These are phyloP conservation scores for Lyophyllum decastes DNA, from an alignment of 768 basidiomycete species.

Conservation along the genomic window DNA sequence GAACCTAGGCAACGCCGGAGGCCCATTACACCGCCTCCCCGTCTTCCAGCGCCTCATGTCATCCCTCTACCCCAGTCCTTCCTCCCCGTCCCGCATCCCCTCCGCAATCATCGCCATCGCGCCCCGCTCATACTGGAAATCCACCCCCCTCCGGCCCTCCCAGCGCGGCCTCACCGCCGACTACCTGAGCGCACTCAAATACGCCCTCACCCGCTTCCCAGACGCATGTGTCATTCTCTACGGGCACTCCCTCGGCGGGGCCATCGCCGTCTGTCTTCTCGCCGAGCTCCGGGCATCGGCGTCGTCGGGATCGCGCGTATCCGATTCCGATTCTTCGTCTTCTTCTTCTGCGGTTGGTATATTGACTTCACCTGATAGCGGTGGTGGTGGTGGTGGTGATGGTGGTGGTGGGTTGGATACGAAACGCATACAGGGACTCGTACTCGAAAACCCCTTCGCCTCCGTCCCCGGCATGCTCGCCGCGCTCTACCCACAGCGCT, in stretches of 20 bases:
- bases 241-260: conserved; percentile 52
- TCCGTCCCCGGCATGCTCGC: conserved; percentile 47
- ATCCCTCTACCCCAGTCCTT: neutral
- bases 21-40: neutral
- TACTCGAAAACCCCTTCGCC: conserved; percentile 53
- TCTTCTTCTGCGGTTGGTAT: too few species aligned
- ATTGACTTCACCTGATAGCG: too few species aligned
- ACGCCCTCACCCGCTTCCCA: conserved; percentile 34
- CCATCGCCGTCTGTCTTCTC: conserved; percentile 42
- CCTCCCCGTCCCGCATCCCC: conserved; percentile 19
- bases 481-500: conserved; percentile 46
- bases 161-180: conserved; percentile 40
- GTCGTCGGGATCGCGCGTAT: too few species aligned
- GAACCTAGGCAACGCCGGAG: neutral
- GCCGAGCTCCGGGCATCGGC: conserved; percentile 13
- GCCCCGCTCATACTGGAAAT: conserved; percentile 54
- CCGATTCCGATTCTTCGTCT: too few species aligned
- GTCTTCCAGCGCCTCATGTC: neutral
- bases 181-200: conserved; percentile 33
- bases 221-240: conserved; percentile 35
- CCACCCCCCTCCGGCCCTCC: conserved; percentile 37
- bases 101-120: conserved; percentile 38
- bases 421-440: conserved; percentile 32
- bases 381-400: neutral
- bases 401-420: neutral